A percentile compares a stretch with the other conserved stretches of the same genome.
Evolutionary conservation across 2,329 filamentous ascomycete genomes (phyloP).

Genomic region (Sporothrix variecibatus): DNA sequence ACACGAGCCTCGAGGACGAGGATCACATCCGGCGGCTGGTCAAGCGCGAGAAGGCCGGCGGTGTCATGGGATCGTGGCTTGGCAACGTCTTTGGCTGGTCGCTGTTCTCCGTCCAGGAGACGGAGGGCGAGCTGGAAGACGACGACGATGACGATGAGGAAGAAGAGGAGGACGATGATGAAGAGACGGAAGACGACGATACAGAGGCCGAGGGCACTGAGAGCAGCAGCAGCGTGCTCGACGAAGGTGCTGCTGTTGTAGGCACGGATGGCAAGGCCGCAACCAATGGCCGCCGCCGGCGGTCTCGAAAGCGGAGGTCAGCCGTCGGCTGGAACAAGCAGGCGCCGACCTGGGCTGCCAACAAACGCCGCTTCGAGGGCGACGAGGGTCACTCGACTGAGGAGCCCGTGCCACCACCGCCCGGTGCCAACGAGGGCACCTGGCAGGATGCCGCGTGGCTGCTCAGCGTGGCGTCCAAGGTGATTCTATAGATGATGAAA

Average conservation of each 20-base stretch:
- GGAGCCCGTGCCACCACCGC: slow-evolving; percentile 50
- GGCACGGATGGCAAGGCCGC: slow-evolving; percentile 37
- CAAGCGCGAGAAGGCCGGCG: slow-evolving; percentile 52
- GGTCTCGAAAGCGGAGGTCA: slow-evolving; percentile 25
- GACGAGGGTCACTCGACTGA: slow-evolving; percentile 43
- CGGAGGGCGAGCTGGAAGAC: slow-evolving; percentile 53
- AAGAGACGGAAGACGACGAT: slow-evolving; percentile 39
- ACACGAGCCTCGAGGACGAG: slow-evolving; percentile 58
- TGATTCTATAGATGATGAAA: slow-evolving; percentile 50
- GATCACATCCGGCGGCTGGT: slow-evolving; percentile 60
- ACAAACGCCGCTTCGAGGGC: slow-evolving; percentile 43
- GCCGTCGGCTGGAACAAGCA: slow-evolving; percentile 17
- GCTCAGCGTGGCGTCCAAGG: slow-evolving; percentile 63
- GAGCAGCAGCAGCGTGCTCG: slow-evolving; percentile 2
- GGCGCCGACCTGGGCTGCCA: slow-evolving; percentile 17
- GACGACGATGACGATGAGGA: slow-evolving; percentile 43
- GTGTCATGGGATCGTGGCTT: slow-evolving; percentile 60
- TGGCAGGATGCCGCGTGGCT: slow-evolving; percentile 71
- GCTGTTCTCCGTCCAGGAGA: slow-evolving; percentile 63
- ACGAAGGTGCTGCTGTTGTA: not conserved
- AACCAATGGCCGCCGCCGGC: slow-evolving; percentile 39
- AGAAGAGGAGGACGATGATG: slow-evolving; percentile 42
- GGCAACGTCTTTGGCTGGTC: slow-evolving; percentile 61
- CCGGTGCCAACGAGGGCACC: slow-evolving; percentile 58
- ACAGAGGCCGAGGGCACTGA: slow-evolving; percentile 29